A percentile compares a stretch with the other conserved stretches of the same genome.
Conservation (phyloP, 2,329 filamentous ascomycete species). For the Nemania bipapillata region DNA sequence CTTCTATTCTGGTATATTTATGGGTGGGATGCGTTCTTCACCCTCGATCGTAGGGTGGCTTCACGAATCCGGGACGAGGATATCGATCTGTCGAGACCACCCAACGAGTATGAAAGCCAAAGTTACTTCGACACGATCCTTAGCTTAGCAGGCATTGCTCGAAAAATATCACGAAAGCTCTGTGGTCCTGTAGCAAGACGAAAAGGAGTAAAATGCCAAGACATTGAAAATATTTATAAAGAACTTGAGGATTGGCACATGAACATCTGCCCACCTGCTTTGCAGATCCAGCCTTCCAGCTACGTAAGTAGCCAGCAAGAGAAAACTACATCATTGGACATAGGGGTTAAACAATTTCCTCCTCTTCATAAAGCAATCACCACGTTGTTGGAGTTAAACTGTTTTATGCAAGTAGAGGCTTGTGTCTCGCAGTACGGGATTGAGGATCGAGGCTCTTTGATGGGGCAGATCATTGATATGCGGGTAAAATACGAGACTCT, state of each 20-base stretch:
- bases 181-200: slow-evolving; percentile 20
- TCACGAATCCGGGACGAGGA: slow-evolving; percentile 31
- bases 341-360: slow-evolving; percentile 5
- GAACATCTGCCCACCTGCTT: slow-evolving; percentile 13
- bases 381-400: slow-evolving; percentile 22
- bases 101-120: slow-evolving; percentile 14
- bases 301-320: neutral
- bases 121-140: slow-evolving; percentile 32
- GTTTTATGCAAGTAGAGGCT: slow-evolving; percentile 31
- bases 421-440: slow-evolving; percentile 32
- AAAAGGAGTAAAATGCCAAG: slow-evolving; percentile 21
- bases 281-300: slow-evolving; percentile 1
- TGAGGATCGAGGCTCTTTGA: slow-evolving; percentile 20
- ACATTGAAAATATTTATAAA: slow-evolving; percentile 23
- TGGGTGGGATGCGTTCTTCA: slow-evolving; percentile 27
- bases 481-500: slow-evolving; percentile 30
- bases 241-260: slow-evolving; percentile 32
- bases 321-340: neutral
- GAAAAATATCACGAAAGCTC: slow-evolving; percentile 23
- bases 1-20: slow-evolving; percentile 30
- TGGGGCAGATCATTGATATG: slow-evolving; percentile 27
- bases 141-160: slow-evolving; percentile 25
- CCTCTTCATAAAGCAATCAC: slow-evolving; percentile 18
- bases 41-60: slow-evolving; percentile 26
- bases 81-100: slow-evolving; percentile 16